Base-by-base conservation (phyloP, 805 yeast species). In the Nakazawaea siamensis region DNA sequence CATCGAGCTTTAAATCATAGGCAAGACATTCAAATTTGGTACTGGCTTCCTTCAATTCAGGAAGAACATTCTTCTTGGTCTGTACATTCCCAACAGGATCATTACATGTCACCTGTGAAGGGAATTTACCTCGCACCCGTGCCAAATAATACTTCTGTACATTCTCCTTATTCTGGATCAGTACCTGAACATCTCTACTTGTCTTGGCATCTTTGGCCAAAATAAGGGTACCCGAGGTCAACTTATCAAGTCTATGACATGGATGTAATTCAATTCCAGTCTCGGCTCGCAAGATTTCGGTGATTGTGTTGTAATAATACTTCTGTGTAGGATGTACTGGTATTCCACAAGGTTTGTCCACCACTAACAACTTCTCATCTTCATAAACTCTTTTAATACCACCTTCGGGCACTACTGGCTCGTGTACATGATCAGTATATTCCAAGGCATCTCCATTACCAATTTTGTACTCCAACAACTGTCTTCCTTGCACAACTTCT, bases 251-350 rank as follows among this genome's bases (percentile, higher is more conserved):
- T 18, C 79, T 52, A 47, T 72, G 75, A 35, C 70, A 61, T 8
- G 69, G 55, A n/a, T 20, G 13, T 6, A 28, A n/a, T 4, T 11
- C 8, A 4, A n/a, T 5, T 2, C 33, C 27, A 14, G 54, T 38
- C 8, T 62, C 65, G 24, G 48, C 42, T 32, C 60, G 54, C 23
- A 70, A 28, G 3, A 69, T 58, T 45, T 66, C 72, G 8, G 61
- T 55, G 15, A 72, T 41, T 1, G 68, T 52, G 47, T 72, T 72
- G 43, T 57, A 55, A 23, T 49, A 40, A 43, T 63, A 69, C 26
- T 55, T 62, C 6, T 68, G 65, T 0, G 69, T 58, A 1, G 79
- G 75, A 43, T 72, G 79, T 1, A 73, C 69, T 1, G 78, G 76
- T 2, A 70, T 51, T 0, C 78, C 79, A 1, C 63, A 52, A 0